A percentile compares a stretch with the other conserved stretches of the same genome.
phyloP scores from a whole-genome alignment of 805 yeast species.

The Wickerhamomyces chaumierensis region DNA sequence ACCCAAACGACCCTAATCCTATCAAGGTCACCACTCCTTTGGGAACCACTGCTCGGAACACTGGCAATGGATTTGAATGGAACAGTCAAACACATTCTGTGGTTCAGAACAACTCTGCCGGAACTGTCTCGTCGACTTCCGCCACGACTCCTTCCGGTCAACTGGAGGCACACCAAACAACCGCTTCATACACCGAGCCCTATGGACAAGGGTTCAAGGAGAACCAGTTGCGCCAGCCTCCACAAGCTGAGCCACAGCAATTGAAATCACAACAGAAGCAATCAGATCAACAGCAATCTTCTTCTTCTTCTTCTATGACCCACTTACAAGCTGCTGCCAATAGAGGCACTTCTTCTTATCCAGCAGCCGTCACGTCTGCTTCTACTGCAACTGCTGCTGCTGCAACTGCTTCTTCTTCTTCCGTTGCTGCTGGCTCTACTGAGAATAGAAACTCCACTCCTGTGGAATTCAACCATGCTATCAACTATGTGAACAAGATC shows the following conservation, averaged over 20 bases:
- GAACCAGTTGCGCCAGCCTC: constrained; percentile 20
- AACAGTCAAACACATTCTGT: background rate
- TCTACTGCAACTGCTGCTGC: background rate
- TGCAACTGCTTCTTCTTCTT: no score
- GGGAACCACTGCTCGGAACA: constrained; percentile 52
- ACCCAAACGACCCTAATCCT: constrained; percentile 84
- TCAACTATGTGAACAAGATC: constrained; percentile 90
- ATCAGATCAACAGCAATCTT: constrained; percentile 11
- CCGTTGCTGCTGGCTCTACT: constrained; percentile 1
- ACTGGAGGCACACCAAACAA: no score
- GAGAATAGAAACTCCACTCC: constrained; percentile 36
- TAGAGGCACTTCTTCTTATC: constrained; percentile 8
- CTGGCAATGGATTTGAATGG: background rate
- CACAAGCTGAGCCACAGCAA: constrained; percentile 10
- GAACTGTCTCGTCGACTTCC: no score
- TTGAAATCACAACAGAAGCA: constrained; percentile 4
- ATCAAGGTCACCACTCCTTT: constrained; percentile 92
- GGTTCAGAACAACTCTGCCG: no score
- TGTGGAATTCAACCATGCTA: constrained; percentile 95
- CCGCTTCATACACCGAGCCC: no score
- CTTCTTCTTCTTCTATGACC: no score
- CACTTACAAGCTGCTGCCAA: constrained; percentile 29
- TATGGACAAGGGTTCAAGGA: constrained; percentile 2
- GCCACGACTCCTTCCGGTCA: no score
- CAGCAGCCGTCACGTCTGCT: background rate